phyloP scores from a whole-genome alignment of 2,329 filamentous ascomycete genomes.

The Nannizzia gypsea region DNA sequence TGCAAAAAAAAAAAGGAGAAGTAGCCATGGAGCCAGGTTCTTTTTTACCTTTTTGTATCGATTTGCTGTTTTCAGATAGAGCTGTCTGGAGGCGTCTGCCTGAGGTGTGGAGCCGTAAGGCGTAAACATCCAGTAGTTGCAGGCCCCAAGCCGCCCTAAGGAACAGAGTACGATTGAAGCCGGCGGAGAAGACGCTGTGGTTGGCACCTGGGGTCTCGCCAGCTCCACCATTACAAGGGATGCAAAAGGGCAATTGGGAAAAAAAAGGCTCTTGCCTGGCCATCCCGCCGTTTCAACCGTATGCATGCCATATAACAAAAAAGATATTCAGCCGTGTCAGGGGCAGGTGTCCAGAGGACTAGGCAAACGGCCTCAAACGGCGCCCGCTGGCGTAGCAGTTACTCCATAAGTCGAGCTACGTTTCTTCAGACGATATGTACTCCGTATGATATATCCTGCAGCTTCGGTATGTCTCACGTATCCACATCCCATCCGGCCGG shows the following conservation, averaged over 20 bases:
- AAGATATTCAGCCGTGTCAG: neutral
- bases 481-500: neutral
- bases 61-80: conserved; percentile 3
- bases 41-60: neutral
- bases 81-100: conserved; percentile 1
- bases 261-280: neutral
- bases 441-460: neutral
- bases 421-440: conserved; percentile 1
- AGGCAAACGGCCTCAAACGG: conserved; percentile 1
- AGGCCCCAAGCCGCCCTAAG: neutral
- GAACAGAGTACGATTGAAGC: neutral
- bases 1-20: neutral
- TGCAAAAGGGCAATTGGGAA: neutral
- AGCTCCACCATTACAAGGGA: neutral
- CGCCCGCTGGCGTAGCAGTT: neutral
- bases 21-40: neutral
- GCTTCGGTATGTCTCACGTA: neutral
- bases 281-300: neutral
- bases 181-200: neutral
- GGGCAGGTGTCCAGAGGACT: neutral
- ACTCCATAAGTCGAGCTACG: neutral
- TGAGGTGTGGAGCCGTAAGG: neutral
- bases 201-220: neutral
- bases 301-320: neutral
- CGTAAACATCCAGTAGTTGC: conserved; percentile 1